phyloP scores from a whole-genome alignment of 768 basidiomycete genomes.

The Tremella yokohamensis region DNA sequence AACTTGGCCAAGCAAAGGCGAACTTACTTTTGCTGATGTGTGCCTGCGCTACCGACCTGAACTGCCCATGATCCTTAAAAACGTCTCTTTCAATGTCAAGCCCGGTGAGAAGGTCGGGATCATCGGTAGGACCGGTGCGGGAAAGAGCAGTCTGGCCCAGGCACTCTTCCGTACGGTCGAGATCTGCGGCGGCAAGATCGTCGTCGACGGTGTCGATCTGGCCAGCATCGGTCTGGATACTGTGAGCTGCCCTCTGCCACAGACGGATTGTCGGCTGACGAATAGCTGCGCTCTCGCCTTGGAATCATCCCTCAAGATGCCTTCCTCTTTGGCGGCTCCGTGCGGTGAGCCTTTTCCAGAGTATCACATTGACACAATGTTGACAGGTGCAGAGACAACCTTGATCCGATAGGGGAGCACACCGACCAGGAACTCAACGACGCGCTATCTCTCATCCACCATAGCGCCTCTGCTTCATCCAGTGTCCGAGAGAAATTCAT shows the following conservation, averaged over 20 bases:
- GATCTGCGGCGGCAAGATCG: conserved; percentile 41
- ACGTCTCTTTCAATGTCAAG: neutral
- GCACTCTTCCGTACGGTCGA: conserved; percentile 64
- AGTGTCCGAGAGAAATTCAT: conserved; percentile 63
- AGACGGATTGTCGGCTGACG: neutral
- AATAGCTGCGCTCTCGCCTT: conserved; percentile 55
- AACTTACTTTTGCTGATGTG: neutral
- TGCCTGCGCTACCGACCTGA: neutral
- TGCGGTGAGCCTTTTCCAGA: conserved; percentile 9
- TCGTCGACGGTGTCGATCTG: conserved; percentile 50
- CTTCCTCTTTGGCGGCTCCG: conserved; percentile 53
- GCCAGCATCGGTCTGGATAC: conserved; percentile 58
- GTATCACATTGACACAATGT: neutral
- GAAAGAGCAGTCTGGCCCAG: conserved; percentile 44
- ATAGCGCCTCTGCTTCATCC: conserved; percentile 45
- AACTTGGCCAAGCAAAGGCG: conserved; percentile 13
- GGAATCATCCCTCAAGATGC: conserved; percentile 68
- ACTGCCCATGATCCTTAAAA: conserved; percentile 2
- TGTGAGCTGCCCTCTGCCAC: conserved; percentile 25
- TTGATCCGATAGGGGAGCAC: conserved; percentile 58
- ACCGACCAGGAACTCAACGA: conserved; percentile 66
- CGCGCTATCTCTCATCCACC: conserved; percentile 63
- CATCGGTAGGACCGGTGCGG: conserved; percentile 65
- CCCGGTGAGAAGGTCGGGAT: conserved; percentile 74
- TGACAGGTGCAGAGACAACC: conserved; percentile 52